Base-by-base conservation (phyloP, 148 eudicot genomes). In the Rhododendron simsii region DNA sequence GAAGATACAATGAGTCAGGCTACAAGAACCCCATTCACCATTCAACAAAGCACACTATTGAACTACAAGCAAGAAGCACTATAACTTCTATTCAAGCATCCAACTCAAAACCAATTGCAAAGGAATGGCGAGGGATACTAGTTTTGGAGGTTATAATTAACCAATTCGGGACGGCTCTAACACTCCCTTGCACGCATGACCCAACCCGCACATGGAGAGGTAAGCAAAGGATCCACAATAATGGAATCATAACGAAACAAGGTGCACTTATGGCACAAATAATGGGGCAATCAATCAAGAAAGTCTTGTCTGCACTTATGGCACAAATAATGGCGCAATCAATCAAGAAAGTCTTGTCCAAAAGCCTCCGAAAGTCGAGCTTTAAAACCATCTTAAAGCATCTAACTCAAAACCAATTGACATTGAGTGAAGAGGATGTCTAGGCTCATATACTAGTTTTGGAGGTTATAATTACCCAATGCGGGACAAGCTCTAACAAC, bases 11-110 rank as follows among this genome's bases (percentile, higher is more conserved):
- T 44, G 33, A 44, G 39, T 45, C 4, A 18, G 74, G 33, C 55
- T 67, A 63, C 76, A 83, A 83, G 18, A 47, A 83, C 26, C 77
- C 57, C 35, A 47, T 67, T 44, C 76, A 65, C 16, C n/a, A 83
- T 15, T 26, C 33, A 67, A 65, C 39, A 65, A 63, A 47, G 23
- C 8, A 83, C 47, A 67, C 30, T 2, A 83, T 45, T 44, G 61
- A 67, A 83, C 61, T 69, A 47, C 13, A 67, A 63, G 77, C 74
- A 41, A 82, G 33, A 41, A 11, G 35, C 75, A 65, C 41, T 44
- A 23, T n/a, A 14, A 83, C 20, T 39, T 26, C 55, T 16, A 59
- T 59, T 6, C 7, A 20, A 59, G 26, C 65, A 59, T 59, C 65
- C n/a, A 20, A 59, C 65, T 59, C 65, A 59, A 59, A 59, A 21